Evolutionary conservation across 176 grass and related monocot genomes (phyloP).

Genomic region (Raddia distichophylla): DNA sequence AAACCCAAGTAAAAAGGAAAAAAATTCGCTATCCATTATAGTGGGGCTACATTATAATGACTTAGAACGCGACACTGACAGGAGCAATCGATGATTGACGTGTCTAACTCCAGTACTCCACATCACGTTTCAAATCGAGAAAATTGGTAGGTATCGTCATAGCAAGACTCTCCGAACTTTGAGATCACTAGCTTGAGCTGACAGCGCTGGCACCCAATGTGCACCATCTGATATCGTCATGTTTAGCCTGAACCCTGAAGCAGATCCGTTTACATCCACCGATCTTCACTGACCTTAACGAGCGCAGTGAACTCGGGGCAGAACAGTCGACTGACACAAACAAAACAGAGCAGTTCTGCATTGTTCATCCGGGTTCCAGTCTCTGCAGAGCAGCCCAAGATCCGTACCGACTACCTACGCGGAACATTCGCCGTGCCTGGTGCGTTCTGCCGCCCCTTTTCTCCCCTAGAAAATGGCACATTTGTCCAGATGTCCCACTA

Average conservation of each 20-base stretch:
- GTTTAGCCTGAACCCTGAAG: neutral
- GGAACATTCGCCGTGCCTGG: slow-evolving; percentile 1
- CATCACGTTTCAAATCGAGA: neutral
- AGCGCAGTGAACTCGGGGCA: neutral
- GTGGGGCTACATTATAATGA: too few relatives aligned
- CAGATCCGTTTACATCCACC: too few relatives aligned
- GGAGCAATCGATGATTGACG: neutral
- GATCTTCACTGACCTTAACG: neutral
- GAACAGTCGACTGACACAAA: neutral
- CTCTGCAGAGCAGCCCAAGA: neutral
- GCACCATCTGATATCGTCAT: neutral
- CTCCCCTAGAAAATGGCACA: neutral
- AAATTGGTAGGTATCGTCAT: neutral
- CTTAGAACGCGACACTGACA: neutral
- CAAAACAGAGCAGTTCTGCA: neutral
- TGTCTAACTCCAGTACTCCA: neutral
- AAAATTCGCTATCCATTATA: too few relatives aligned
- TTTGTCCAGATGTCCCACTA: neutral
- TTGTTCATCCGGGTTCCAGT: neutral
- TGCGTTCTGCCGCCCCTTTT: neutral
- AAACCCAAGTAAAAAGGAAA: too few relatives aligned
- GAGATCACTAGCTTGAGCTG: neutral
- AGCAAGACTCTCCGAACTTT: neutral
- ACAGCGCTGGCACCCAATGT: neutral
- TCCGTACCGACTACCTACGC: neutral